Conservation (phyloP, 768 basidiomycete species). For the Russula griseocarnosa region DNA sequence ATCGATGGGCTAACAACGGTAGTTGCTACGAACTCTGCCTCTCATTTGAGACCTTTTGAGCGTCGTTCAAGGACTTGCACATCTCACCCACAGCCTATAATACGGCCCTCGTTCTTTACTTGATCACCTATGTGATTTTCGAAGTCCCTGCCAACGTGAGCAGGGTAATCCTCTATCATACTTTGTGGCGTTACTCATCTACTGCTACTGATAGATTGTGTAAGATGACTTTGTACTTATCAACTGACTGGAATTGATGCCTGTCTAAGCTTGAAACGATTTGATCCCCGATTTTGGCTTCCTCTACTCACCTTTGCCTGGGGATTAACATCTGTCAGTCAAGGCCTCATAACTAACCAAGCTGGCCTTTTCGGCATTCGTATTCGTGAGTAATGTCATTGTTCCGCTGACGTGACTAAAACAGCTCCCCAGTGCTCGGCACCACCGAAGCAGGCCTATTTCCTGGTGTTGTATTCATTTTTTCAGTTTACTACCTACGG, state of each 20-base stretch:
- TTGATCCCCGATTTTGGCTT: conserved; percentile 58
- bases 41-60: background rate
- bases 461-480: conserved; percentile 45
- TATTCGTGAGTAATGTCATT: conserved; percentile 40
- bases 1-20: conserved; percentile 45
- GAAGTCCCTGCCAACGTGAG: conserved; percentile 57
- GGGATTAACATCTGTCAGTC: conserved; percentile 53
- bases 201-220: conserved; percentile 39
- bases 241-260: conserved; percentile 4
- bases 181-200: background rate
- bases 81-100: conserved; percentile 52
- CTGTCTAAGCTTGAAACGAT: conserved; percentile 48
- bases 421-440: conserved; percentile 44
- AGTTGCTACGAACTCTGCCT: background rate
- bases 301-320: conserved; percentile 55
- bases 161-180: background rate
- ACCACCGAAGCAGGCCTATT: conserved; percentile 51
- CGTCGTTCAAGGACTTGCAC: conserved; percentile 44
- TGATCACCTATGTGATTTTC: conserved; percentile 57
- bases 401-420: background rate
- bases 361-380: conserved; percentile 53
- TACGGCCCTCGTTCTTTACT: conserved; percentile 55
- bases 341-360: conserved; percentile 53
- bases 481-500: conserved; percentile 57
- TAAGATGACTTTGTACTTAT: conserved; percentile 27